Percentiles rank a stretch among this genome's conserved stretches.
These are phyloP conservation scores for Bryum argenteum DNA, from an alignment of 225 moss, liverwort and hornwort genomes.

Conservation along the genomic window DNA sequence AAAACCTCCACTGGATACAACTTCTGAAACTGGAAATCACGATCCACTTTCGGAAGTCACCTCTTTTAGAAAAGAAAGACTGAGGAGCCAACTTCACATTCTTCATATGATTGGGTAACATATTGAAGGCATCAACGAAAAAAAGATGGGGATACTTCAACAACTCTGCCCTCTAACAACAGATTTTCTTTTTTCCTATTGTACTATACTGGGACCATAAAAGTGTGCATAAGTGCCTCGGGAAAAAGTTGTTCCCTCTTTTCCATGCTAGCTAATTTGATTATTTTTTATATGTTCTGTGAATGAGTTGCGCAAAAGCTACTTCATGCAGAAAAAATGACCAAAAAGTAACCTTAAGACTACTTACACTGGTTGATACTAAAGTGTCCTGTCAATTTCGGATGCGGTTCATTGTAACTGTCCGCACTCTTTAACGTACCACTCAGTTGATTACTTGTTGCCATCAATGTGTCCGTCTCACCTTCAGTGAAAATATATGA, in stretches of 20 bases:
- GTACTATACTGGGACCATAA: not conserved
- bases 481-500: not conserved
- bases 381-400: slow-evolving; percentile 26
- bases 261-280: not conserved
- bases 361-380: no score
- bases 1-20: no score
- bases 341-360: no score
- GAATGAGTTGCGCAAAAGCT: no score
- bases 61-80: not conserved
- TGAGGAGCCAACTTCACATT: not conserved
- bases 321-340: no score
- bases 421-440: slow-evolving; percentile 25
- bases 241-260: not conserved
- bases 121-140: not conserved
- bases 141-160: not conserved
- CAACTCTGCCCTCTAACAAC: not conserved
- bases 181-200: no score
- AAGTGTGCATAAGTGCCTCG: not conserved
- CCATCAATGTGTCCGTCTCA: slow-evolving; percentile 14
- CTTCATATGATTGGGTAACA: slow-evolving; percentile 15
- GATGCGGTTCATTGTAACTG: slow-evolving; percentile 22
- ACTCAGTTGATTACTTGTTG: slow-evolving; percentile 2
- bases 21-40: slow-evolving; percentile 2
- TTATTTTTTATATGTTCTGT: no score
- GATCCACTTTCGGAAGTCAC: slow-evolving; percentile 1